These are phyloP conservation scores for Paramecium octaurelia DNA, from an alignment of 73 alveolate genomes.

Conservation along the genomic window DNA sequence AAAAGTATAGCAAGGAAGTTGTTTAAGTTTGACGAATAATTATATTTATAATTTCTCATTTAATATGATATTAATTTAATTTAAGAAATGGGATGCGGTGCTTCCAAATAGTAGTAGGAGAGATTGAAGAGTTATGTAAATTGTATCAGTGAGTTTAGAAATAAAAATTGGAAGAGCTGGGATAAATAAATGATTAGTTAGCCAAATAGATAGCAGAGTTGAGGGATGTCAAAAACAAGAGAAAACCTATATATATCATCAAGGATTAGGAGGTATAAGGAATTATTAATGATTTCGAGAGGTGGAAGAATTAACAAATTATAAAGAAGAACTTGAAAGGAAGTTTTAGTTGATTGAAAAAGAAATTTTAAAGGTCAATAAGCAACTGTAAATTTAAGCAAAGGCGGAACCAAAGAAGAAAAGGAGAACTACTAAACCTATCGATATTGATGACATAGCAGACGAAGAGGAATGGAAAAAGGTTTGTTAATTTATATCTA, in stretches of 20 bases:
- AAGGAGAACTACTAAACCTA: background rate
- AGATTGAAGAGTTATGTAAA: background rate
- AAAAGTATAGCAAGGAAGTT: background rate
- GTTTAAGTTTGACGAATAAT: background rate
- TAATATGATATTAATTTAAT: background rate
- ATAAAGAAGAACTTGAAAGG: background rate
- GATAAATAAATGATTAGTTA: background rate
- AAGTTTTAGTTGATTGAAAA: background rate
- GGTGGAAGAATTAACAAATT: background rate
- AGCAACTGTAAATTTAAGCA: background rate
- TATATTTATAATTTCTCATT: background rate
- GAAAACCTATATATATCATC: background rate
- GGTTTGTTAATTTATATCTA: background rate
- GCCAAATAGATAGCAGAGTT: background rate
- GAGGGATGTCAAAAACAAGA: background rate
- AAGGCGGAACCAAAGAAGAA: background rate
- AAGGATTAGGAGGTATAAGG: background rate
- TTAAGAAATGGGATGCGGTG: conserved; percentile 32
- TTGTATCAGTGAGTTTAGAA: background rate
- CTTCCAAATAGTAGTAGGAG: background rate
- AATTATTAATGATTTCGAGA: background rate
- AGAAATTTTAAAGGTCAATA: background rate
- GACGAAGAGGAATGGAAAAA: conserved; percentile 26
- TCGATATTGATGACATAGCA: background rate
- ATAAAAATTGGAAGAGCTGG: background rate